Evolutionary conservation across 495 filamentous ascomycete species (phyloP), one percentile per base, ranked within the genome.

Genomic region (Hypoxylon intermedium): DNA sequence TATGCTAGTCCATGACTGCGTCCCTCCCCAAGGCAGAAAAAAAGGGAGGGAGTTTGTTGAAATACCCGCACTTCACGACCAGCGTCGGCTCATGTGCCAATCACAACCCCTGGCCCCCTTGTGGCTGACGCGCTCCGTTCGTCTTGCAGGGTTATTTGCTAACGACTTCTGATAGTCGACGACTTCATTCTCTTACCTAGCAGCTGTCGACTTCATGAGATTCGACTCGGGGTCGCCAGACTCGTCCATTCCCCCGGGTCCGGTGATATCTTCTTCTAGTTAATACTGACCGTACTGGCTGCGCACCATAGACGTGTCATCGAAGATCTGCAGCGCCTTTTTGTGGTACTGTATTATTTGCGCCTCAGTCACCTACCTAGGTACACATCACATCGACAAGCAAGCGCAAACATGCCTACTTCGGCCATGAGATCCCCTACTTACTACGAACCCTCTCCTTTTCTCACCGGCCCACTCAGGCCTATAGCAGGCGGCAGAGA

Each of bases 1-100:
- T 70, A 68, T 70, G 56, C 64, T 53, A 40, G 51, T 37, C 52
- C 45, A 43, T 34, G n/a, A 20, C 42, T 63, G 42, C 23, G 31
- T 49, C 56, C 50, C 44, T 52, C 50, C 9, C 62, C 62, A 65
- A 65, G 62, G 62, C 62, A 65, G 62, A 65, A 60, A 56, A 28
- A 41, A 50, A 49, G 41, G 21, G 46, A 41, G 21, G 11, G 15
- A 20, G 40, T 33, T 9, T 9, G 51, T 24, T 13, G 18, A 52
- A 58, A 44, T 18, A n/a, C 36, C 62, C 56, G 45, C 56, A 23
- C 50, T 53, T n/a, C 38, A 49, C 12, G 31, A 60, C 20, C 30
- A 19, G 45, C 26, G 16, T 48, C 33, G 41, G 36, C 43, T 58
- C 52, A 34, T 7, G 9, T 13, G 18, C 65, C 65, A 71, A 68